Base-by-base conservation (phyloP, 1,284 basidiomycete species). In the Exsudoporus floridanus region DNA sequence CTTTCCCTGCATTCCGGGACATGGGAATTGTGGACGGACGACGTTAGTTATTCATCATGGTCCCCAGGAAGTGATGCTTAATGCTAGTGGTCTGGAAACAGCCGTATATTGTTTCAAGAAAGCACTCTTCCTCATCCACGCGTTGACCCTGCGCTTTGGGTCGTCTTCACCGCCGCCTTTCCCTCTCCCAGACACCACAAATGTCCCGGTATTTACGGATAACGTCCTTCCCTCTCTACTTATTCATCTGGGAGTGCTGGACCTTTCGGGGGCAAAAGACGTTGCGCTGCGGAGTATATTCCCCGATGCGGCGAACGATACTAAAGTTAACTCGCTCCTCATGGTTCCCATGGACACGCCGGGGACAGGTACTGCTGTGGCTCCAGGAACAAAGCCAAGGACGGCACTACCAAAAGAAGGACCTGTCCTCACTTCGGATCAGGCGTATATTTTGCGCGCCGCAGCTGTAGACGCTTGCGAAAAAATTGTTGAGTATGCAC, bases 51-150 rank as follows among this genome's bases (percentile, higher is more conserved):
- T 52, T 56, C 48, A 60, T 55, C 39, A 48, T 54, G 28, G 30
- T 46, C 35, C 21, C 23, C 34, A 21, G 18, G 18, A 50, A 42
- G 41, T 35, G 23, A 16, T 48, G 34, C 54, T 41, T 27, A 37
- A 56, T 55, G 49, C 30, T 35, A 16, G 27, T 49, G 25, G 13
- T 30, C 38, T 44, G 38, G 27, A 42, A 60, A 44, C 59, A 91
- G 89, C 81, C 8, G 79, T 94, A 10, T 94, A 91, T 70, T 81
- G 91, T 64, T 91, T 92, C 77, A 94, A 94, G 70, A 94, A 94
- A 64, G 92, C 90, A 2, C 75, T 95, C 28, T 91, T 93, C 70
- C 79, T 95, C 37, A 74, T 94, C 38, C 82, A 90, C 55, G 84
- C 84, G 7, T 73, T 94, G 49, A 72, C 71, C 18, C 67, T 86